These are phyloP conservation scores for Seminavis robusta DNA, from an alignment of 108 stramenopile species.

Conservation along the genomic window DNA sequence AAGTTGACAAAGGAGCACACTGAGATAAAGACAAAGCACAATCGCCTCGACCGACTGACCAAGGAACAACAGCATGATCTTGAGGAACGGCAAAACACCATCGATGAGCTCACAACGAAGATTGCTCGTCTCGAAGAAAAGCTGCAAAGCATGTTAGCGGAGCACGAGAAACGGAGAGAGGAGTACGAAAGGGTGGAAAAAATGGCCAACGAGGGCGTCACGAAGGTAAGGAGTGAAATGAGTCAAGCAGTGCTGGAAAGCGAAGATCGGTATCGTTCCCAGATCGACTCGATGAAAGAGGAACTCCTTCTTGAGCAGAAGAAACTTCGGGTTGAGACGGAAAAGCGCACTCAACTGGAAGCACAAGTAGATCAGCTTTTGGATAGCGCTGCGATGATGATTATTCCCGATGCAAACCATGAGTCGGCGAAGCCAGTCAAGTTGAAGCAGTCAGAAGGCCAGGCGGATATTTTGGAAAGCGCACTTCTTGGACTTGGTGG, in stretches of 20 bases:
- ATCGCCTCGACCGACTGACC: slow-evolving; percentile 38
- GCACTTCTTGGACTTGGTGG: slow-evolving; percentile 55
- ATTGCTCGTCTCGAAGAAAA: slow-evolving; percentile 33
- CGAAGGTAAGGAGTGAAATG: slow-evolving; percentile 71
- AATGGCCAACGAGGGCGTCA: slow-evolving; percentile 62
- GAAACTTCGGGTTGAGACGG: slow-evolving; percentile 49
- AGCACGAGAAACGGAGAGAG: slow-evolving; percentile 39
- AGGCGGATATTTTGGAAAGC: slow-evolving; percentile 70
- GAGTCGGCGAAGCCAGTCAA: slow-evolving; percentile 47
- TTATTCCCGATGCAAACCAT: slow-evolving; percentile 8
- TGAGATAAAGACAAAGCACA: slow-evolving; percentile 52
- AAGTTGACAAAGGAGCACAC: slow-evolving; percentile 55
- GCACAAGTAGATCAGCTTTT: slow-evolving; percentile 59
- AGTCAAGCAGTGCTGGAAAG: slow-evolving; percentile 68
- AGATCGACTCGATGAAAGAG: slow-evolving; percentile 53
- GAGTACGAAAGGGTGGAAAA: slow-evolving; percentile 54
- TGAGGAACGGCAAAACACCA: slow-evolving; percentile 19
- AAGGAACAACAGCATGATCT: slow-evolving; percentile 58
- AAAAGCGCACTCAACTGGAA: slow-evolving; percentile 55
- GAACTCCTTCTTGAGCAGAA: slow-evolving; percentile 56
- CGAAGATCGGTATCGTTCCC: slow-evolving; percentile 71
- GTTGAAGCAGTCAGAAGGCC: slow-evolving; percentile 46
- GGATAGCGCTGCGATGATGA: slow-evolving; percentile 41
- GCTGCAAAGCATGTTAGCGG: slow-evolving; percentile 34
- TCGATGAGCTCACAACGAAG: slow-evolving; percentile 42